A percentile compares a stretch with the other conserved stretches of the same genome.
Evolutionary conservation across 306 rosid genomes (phyloP).

Genomic region (Medicago ruthenica): DNA sequence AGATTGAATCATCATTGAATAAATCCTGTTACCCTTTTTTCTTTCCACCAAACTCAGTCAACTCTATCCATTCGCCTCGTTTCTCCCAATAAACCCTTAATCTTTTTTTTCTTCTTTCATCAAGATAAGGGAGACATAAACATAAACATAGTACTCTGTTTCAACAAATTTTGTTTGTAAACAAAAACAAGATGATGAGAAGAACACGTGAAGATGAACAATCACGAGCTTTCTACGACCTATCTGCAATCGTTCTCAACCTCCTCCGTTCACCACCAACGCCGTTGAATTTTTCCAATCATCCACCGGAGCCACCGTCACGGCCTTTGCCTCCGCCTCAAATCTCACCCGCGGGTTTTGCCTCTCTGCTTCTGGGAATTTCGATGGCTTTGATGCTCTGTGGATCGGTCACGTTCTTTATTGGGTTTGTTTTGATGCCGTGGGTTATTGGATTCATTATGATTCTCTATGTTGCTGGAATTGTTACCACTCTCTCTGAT

Average conservation of each 20-base stretch:
- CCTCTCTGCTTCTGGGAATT: slow-evolving; percentile 78
- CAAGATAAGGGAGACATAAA: background rate
- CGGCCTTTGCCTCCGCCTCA: slow-evolving; percentile 29
- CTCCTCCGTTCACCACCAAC: slow-evolving; percentile 73
- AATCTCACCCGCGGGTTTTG: slow-evolving; percentile 64
- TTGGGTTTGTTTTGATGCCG: slow-evolving; percentile 94
- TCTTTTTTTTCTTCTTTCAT: background rate
- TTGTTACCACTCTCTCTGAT: slow-evolving; percentile 66
- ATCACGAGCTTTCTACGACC: slow-evolving; percentile 69
- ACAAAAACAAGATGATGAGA: slow-evolving; percentile 47
- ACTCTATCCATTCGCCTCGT: slow-evolving; percentile 61
- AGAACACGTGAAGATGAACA: slow-evolving; percentile 56
- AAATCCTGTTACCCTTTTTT: background rate
- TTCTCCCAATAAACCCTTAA: background rate
- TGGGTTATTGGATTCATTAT: slow-evolving; percentile 83
- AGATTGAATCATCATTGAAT: background rate
- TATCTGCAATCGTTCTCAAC: slow-evolving; percentile 70
- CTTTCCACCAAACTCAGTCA: background rate
- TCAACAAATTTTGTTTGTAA: slow-evolving; percentile 12
- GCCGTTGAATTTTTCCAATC: slow-evolving; percentile 56
- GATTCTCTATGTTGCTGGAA: slow-evolving; percentile 80
- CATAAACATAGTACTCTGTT: background rate
- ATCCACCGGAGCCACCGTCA: slow-evolving; percentile 8
- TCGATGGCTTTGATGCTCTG: slow-evolving; percentile 89
- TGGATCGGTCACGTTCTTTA: slow-evolving; percentile 89